Conservation (phyloP, 1,284 basidiomycete species). For the Cystobasidium slooffiae region DNA sequence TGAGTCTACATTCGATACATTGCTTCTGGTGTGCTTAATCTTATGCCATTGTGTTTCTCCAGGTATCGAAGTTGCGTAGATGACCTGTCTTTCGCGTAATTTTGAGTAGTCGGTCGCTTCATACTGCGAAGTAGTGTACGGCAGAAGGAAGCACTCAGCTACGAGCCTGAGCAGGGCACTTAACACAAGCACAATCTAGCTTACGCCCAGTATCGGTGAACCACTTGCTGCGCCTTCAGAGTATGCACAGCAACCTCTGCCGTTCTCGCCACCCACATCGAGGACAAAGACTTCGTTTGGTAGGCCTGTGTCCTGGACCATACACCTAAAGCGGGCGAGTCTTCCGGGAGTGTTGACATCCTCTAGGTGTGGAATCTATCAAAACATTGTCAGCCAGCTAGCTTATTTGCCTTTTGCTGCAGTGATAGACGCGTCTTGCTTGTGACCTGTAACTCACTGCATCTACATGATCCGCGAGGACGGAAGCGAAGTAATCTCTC, state of each 20-base stretch:
- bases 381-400: background rate
- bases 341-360: slow-evolving; percentile 28
- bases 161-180: background rate
- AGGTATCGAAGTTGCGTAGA: slow-evolving; percentile 55
- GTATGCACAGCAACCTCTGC: slow-evolving; percentile 39
- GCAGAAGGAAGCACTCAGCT: background rate
- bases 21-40: background rate
- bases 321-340: slow-evolving; percentile 55
- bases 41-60: slow-evolving; percentile 54
- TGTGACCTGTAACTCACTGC: slow-evolving; percentile 7
- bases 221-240: slow-evolving; percentile 34
- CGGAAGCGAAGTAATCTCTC: slow-evolving; percentile 13
- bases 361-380: slow-evolving; percentile 34
- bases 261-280: slow-evolving; percentile 14
- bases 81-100: slow-evolving; percentile 55
- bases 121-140: background rate
- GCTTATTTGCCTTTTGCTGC: background rate
- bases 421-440: slow-evolving; percentile 3
- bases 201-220: slow-evolving; percentile 29
- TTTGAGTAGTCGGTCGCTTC: slow-evolving; percentile 50
- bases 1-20: slow-evolving; percentile 39
- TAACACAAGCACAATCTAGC: background rate
- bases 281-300: slow-evolving; percentile 55
- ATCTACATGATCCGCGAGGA: slow-evolving; percentile 26
- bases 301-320: slow-evolving; percentile 57